Conservation (phyloP, 306 rosid genomes). For the Oxytropis ochrocephala region DNA sequence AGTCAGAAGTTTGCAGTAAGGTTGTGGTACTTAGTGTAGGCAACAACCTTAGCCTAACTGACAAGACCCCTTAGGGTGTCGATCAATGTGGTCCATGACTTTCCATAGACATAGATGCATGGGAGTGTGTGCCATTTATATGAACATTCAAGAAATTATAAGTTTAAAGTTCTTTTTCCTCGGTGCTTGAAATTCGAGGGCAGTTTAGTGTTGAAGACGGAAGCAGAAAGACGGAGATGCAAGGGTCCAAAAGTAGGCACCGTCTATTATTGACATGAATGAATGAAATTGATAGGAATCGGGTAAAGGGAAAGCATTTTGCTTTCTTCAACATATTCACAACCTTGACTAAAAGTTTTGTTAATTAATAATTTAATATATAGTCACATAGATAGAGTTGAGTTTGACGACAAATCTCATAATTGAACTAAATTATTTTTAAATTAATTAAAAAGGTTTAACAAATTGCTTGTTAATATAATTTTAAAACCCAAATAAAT, state of each 20-base stretch:
- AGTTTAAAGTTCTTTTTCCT: constrained; percentile 25
- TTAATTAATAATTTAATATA: too few relatives aligned
- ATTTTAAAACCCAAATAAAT: too few relatives aligned
- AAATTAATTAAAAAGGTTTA: background rate
- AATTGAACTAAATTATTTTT: too few relatives aligned
- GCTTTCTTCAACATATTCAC: constrained; percentile 25
- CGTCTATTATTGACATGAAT: constrained; percentile 65
- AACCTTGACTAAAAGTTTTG: constrained; percentile 2
- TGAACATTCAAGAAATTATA: constrained; percentile 17
- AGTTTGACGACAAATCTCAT: background rate
- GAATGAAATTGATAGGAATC: constrained; percentile 29
- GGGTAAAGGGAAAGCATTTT: constrained; percentile 21
- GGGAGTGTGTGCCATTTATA: constrained; percentile 10
- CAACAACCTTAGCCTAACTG: too few relatives aligned
- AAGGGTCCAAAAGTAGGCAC: constrained; percentile 89
- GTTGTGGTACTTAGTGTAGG: too few relatives aligned
- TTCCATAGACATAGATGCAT: constrained; percentile 18
- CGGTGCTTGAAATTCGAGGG: constrained; percentile 39
- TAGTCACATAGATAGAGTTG: background rate
- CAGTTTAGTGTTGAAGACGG: constrained; percentile 62
- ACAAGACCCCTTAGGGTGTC: background rate
- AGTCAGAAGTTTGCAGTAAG: too few relatives aligned
- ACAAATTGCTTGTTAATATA: too few relatives aligned
- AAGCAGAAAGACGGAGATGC: constrained; percentile 23
- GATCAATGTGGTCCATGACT: constrained; percentile 8